A percentile compares a stretch with the other conserved stretches of the same genome.
Evolutionary conservation across 345 rosid species (phyloP).

Genomic region (Populus davidiana): DNA sequence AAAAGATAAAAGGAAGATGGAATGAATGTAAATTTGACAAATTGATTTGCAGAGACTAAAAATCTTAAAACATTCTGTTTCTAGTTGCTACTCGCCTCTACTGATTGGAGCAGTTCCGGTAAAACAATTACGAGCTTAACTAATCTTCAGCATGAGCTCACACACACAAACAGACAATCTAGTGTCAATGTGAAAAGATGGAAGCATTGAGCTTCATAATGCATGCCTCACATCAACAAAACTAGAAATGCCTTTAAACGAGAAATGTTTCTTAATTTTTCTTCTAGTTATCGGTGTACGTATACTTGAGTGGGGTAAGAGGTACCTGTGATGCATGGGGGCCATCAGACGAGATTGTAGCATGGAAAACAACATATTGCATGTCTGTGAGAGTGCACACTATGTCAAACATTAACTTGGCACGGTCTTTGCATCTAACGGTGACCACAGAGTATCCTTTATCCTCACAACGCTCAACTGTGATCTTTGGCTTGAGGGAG

Average conservation of each 20-base stretch:
- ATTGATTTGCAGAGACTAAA: background rate
- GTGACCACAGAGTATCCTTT: constrained; percentile 79
- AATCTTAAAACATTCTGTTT: background rate
- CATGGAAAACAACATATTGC: constrained; percentile 96
- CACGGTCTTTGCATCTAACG: constrained; percentile 75
- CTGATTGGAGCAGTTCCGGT: background rate
- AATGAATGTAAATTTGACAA: background rate
- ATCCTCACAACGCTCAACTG: constrained; percentile 66
- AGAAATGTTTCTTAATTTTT: background rate
- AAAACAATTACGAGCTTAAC: background rate
- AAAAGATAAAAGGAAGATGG: background rate
- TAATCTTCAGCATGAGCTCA: background rate
- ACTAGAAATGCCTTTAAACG: background rate
- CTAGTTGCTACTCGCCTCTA: background rate
- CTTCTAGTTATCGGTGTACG: background rate
- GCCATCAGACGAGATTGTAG: constrained; percentile 67
- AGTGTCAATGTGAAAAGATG: background rate
- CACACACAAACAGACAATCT: background rate
- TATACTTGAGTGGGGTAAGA: background rate
- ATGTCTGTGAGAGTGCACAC: constrained; percentile 95
- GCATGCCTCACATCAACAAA: background rate
- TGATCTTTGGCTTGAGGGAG: constrained; percentile 48
- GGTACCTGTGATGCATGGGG: constrained; percentile 71
- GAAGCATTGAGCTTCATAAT: background rate
- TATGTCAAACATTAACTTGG: constrained; percentile 85